Conservation (phyloP, 495 filamentous ascomycete genomes). For the Amphirosellinia nigrospora region DNA sequence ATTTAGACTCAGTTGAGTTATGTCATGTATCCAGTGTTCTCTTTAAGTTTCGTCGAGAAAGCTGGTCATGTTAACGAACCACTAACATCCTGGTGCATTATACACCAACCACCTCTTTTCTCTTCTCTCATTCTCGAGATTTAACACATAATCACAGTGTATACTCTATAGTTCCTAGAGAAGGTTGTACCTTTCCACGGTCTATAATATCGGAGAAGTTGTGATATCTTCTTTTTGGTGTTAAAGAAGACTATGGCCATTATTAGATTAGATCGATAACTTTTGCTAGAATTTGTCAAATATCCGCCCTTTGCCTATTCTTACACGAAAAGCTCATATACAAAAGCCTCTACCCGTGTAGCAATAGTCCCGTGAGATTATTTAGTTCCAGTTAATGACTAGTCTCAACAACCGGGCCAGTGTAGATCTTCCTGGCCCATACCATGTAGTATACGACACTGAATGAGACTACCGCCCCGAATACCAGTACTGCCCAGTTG, state of each 20-base stretch:
- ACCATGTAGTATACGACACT: slow-evolving; percentile 46
- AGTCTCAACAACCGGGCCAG: slow-evolving; percentile 44
- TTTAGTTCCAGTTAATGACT: not conserved
- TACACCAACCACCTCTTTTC: not conserved
- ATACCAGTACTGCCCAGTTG: slow-evolving; percentile 52
- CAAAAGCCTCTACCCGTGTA: not conserved
- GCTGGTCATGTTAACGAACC: not conserved
- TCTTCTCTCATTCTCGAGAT: not conserved
- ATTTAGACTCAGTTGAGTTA: no score
- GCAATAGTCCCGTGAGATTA: not conserved
- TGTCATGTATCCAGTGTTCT: no score
- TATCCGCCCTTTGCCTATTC: not conserved
- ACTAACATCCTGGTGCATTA: not conserved
- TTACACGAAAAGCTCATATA: not conserved
- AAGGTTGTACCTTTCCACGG: not conserved
- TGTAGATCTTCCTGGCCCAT: slow-evolving; percentile 45
- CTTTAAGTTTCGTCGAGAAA: not conserved
- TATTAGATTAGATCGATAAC: not conserved
- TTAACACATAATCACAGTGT: not conserved
- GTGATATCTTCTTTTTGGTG: not conserved
- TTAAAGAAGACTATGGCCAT: not conserved
- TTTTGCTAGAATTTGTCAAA: not conserved
- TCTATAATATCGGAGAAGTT: not conserved
- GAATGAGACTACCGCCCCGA: slow-evolving; percentile 41
- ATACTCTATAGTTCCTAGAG: not conserved